Evolutionary conservation across 2,329 filamentous ascomycete species (phyloP).

Genomic region (Colletotrichum orbiculare): DNA sequence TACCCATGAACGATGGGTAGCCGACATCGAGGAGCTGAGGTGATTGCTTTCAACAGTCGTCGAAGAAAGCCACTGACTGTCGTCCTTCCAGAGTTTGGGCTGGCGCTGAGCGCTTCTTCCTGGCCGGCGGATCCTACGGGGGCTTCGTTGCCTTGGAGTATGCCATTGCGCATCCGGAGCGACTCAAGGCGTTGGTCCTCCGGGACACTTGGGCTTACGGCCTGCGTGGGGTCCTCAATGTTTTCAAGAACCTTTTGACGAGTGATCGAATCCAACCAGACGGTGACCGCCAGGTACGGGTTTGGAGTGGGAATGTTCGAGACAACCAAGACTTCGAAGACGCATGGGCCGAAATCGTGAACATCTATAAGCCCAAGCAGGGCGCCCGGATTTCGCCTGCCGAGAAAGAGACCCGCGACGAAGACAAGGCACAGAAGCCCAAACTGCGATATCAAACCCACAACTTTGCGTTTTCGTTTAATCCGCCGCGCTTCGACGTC

Average conservation of each 20-base stretch:
- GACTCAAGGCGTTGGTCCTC: conserved; percentile 39
- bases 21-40: conserved; percentile 42
- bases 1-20: conserved; percentile 40
- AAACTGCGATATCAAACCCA: conserved; percentile 39
- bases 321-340: conserved; percentile 38
- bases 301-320: conserved; percentile 37
- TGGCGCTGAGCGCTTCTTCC: conserved; percentile 37
- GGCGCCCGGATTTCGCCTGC: not conserved
- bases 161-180: conserved; percentile 38
- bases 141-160: conserved; percentile 40
- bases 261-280: conserved; percentile 36
- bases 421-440: not conserved
- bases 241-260: conserved; percentile 33
- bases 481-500: conserved; percentile 40
- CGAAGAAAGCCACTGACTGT: not conserved
- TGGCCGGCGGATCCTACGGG: conserved; percentile 42
- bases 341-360: conserved; percentile 36
- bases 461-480: conserved; percentile 40
- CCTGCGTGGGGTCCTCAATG: conserved; percentile 26
- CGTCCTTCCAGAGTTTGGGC: conserved; percentile 37
- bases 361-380: conserved; percentile 36
- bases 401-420: too few species aligned
- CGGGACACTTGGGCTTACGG: conserved; percentile 40
- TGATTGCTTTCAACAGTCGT: not conserved
- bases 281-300: conserved; percentile 36